Percentiles rank a stretch among this genome's conserved stretches.
Evolutionary conservation across 352 stramenopile species (phyloP).

Genomic region (Phytophthora pistaciae): DNA sequence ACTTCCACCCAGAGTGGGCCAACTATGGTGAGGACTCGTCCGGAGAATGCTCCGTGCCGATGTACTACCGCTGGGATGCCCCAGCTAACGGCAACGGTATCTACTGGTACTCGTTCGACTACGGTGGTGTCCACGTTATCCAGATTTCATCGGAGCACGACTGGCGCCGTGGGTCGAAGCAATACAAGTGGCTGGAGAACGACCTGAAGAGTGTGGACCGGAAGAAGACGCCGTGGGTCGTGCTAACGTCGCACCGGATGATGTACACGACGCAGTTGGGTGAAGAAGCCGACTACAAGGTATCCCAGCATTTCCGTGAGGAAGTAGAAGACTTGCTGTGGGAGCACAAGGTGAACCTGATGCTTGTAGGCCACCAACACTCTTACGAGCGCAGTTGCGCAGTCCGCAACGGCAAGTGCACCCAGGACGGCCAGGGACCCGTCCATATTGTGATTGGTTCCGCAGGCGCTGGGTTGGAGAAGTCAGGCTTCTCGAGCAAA

Average conservation of each 20-base stretch:
- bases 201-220: constrained; percentile 89
- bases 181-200: constrained; percentile 91
- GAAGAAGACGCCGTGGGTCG: constrained; percentile 90
- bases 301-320: constrained; percentile 83
- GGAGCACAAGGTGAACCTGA: constrained; percentile 90
- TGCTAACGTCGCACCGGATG: constrained; percentile 93
- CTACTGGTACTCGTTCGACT: constrained; percentile 94
- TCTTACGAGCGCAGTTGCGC: constrained; percentile 92
- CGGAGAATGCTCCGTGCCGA: constrained; percentile 82
- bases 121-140: constrained; percentile 90
- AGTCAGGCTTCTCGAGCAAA: constrained; percentile 64
- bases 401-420: constrained; percentile 79
- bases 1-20: constrained; percentile 72
- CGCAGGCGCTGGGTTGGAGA: constrained; percentile 79
- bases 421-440: constrained; percentile 65
- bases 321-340: constrained; percentile 93
- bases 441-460: constrained; percentile 92
- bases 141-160: constrained; percentile 94
- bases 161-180: constrained; percentile 80
- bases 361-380: constrained; percentile 94
- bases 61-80: constrained; percentile 76
- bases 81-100: constrained; percentile 72
- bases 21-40: constrained; percentile 82
- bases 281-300: constrained; percentile 68
- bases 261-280: constrained; percentile 90